Conservation (phyloP, 2,329 filamentous ascomycete genomes). For the Pezicula carpinea region DNA sequence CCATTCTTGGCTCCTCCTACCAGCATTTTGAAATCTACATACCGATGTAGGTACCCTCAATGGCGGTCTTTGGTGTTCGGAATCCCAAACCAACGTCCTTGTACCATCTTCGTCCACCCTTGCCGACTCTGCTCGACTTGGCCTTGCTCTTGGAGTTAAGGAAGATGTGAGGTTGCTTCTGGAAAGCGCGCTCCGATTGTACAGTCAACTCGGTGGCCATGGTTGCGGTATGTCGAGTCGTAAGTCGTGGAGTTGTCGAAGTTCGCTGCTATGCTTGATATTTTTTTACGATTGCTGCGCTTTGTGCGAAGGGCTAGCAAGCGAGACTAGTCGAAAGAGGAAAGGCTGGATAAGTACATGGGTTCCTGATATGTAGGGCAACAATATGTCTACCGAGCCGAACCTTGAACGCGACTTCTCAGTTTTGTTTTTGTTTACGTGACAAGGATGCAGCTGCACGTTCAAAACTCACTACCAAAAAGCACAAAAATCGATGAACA, state of each 20-base stretch:
- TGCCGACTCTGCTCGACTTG: constrained; percentile 79
- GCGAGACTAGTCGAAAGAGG: not conserved
- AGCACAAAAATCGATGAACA: constrained; percentile 4
- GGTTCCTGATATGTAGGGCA: not conserved
- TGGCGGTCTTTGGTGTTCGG: constrained; percentile 96
- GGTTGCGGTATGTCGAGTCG: constrained; percentile 32
- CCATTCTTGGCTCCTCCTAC: constrained; percentile 1
- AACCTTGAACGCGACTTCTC: constrained; percentile 7
- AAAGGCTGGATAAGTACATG: not conserved
- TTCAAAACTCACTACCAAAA: constrained; percentile 9
- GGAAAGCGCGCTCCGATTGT: constrained; percentile 99
- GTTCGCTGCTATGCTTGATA: constrained; percentile 8
- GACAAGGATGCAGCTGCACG: constrained; percentile 6
- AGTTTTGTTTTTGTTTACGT: constrained; percentile 22
- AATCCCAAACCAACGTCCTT: constrained; percentile 99
- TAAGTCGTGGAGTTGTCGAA: constrained; percentile 19
- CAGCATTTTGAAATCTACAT: constrained; percentile 44
- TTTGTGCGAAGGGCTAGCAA: not conserved
- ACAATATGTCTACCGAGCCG: not conserved
- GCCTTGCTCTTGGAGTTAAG: constrained; percentile 91
- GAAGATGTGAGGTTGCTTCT: constrained; percentile 99
- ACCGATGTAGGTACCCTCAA: constrained; percentile 99
- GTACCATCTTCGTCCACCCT: constrained; percentile 92
- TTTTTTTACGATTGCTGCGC: constrained; percentile 7
- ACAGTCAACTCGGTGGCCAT: constrained; percentile 99